Conservation (phyloP, 176 grass and related monocot genomes). For the Oryza glumipatula region DNA sequence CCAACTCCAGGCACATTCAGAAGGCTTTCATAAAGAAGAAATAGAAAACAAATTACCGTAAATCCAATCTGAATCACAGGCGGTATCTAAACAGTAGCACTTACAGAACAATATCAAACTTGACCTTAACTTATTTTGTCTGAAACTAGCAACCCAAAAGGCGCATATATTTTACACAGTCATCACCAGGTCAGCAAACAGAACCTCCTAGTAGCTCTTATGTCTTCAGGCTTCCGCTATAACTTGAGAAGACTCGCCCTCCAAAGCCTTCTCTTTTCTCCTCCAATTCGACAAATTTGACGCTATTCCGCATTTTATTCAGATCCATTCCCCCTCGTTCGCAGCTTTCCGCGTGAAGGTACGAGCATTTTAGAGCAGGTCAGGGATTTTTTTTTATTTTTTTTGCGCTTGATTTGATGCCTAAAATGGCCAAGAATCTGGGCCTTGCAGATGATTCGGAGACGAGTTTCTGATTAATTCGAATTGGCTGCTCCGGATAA, state of each 20-base stretch:
- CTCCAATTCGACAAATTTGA: background rate
- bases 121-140: background rate
- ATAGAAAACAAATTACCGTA: background rate
- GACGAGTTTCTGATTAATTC: background rate
- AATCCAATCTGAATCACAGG: background rate
- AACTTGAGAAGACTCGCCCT: background rate
- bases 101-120: slow-evolving; percentile 22
- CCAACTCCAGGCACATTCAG: slow-evolving; percentile 9
- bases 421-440: background rate
- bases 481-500: background rate
- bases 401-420: background rate
- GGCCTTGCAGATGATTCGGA: background rate
- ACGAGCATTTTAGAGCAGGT: background rate
- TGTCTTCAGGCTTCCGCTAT: background rate
- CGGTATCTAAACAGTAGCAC: background rate
- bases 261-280: background rate
- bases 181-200: slow-evolving; percentile 18
- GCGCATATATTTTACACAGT: slow-evolving; percentile 12
- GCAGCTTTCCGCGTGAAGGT: background rate
- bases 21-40: background rate
- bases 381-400: too few relatives aligned
- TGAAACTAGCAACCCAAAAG: background rate
- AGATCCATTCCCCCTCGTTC: background rate
- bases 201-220: background rate
- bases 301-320: background rate